phyloP scores from a whole-genome alignment of 805 yeast genomes.

The Saccharomycopsis capsularis region DNA sequence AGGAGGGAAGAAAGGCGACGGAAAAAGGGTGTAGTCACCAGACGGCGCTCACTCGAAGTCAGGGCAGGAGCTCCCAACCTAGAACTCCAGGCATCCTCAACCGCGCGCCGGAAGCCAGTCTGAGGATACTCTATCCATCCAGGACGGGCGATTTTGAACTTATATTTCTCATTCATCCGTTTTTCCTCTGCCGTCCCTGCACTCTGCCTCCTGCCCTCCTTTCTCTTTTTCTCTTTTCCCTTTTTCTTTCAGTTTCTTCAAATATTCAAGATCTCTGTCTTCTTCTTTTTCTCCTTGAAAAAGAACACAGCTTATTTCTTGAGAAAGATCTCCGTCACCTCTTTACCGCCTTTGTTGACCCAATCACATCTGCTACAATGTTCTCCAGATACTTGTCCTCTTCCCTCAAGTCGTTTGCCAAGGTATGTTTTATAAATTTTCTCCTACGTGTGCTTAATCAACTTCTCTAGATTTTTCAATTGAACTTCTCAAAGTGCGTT shows the following conservation, averaged over 20 bases:
- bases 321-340: neutral
- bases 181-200: neutral
- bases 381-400: slow-evolving; percentile 6
- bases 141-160: neutral
- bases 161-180: neutral
- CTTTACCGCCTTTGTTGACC: neutral
- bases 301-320: too few species aligned
- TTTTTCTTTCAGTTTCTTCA: neutral
- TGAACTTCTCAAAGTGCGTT: too few species aligned
- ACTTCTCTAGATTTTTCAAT: too few species aligned
- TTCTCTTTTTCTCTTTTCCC: neutral
- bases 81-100: too few species aligned
- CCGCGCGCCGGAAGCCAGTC: too few species aligned
- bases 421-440: too few species aligned
- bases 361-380: neutral
- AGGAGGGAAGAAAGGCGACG: too few species aligned
- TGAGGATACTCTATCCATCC: too few species aligned
- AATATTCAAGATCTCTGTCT: neutral
- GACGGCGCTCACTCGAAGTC: too few species aligned
- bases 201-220: neutral
- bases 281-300: neutral
- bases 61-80: too few species aligned
- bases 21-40: too few species aligned
- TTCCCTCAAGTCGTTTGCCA: neutral
- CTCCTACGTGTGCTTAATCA: too few species aligned